phyloP scores from a whole-genome alignment of 1,284 basidiomycete species.

The Phylloporus gajari region DNA sequence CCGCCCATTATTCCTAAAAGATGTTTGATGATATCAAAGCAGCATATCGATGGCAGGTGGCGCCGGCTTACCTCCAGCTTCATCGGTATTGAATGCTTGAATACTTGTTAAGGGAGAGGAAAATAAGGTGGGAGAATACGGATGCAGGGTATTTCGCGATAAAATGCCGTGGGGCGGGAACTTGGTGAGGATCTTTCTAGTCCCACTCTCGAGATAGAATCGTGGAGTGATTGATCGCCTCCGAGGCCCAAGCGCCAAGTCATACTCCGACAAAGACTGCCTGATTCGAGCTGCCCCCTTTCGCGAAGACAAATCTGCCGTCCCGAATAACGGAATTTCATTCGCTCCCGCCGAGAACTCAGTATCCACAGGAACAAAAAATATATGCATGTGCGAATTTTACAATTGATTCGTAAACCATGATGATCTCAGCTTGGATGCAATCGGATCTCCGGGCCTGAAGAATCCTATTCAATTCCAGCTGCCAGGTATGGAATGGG shows the following conservation, averaged over 20 bases:
- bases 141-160: not conserved
- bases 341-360: not conserved
- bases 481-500: too few relatives aligned
- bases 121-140: too few relatives aligned
- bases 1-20: not conserved
- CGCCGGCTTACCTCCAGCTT: too few relatives aligned
- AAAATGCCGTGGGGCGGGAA: not conserved
- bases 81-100: too few relatives aligned
- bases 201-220: not conserved
- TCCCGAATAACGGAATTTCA: not conserved
- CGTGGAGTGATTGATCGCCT: not conserved
- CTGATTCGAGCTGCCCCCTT: not conserved
- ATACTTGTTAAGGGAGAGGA: too few relatives aligned
- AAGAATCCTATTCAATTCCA: not conserved
- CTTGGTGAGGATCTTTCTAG: not conserved
- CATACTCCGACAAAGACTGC: not conserved
- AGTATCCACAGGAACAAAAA: not conserved
- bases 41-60: too few relatives aligned
- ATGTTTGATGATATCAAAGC: not conserved
- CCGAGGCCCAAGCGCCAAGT: too few relatives aligned
- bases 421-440: not conserved
- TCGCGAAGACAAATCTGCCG: not conserved
- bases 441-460: not conserved
- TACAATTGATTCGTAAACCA: not conserved
- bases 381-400: not conserved